Percentiles rank a stretch among this genome's conserved stretches.
Evolutionary conservation across 2,329 filamentous ascomycete species (phyloP).

Genomic region (Diplodia seriata): DNA sequence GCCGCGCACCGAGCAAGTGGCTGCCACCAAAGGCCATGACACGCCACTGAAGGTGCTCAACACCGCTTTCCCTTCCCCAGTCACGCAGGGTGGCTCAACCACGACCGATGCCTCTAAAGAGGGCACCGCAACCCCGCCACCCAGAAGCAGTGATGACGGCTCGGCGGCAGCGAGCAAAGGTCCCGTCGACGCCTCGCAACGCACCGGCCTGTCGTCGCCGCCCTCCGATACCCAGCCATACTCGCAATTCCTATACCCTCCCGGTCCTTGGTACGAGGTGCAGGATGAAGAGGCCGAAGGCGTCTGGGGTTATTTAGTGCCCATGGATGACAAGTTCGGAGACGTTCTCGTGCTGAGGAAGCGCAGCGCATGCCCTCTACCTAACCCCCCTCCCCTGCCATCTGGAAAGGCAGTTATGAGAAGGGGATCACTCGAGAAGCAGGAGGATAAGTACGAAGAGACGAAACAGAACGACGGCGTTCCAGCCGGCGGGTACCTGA

Average conservation of each 20-base stretch:
- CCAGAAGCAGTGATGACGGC: slow-evolving; percentile 50
- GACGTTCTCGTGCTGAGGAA: slow-evolving; percentile 76
- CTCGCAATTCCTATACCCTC: slow-evolving; percentile 80
- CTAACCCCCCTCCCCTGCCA: slow-evolving; percentile 49
- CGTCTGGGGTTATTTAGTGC: slow-evolving; percentile 95
- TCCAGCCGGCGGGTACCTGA: slow-evolving; percentile 82
- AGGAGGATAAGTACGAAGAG: slow-evolving; percentile 68
- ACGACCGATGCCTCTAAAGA: slow-evolving; percentile 69
- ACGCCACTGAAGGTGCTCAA: slow-evolving; percentile 56
- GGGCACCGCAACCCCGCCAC: slow-evolving; percentile 71
- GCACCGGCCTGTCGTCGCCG: slow-evolving; percentile 63
- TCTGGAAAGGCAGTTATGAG: slow-evolving; percentile 54
- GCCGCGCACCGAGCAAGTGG: slow-evolving; percentile 61
- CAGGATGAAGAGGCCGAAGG: slow-evolving; percentile 83
- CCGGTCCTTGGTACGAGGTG: slow-evolving; percentile 79
- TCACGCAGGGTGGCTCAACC: slow-evolving; percentile 72
- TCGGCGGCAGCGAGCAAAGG: slow-evolving; percentile 26
- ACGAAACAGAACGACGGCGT: slow-evolving; percentile 59
- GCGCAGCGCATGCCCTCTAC: slow-evolving; percentile 71
- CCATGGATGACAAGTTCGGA: slow-evolving; percentile 74
- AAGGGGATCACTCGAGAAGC: slow-evolving; percentile 62
- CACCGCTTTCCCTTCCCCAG: slow-evolving; percentile 76
- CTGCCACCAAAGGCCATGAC: slow-evolving; percentile 40
- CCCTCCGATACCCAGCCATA: slow-evolving; percentile 79
- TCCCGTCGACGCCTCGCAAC: slow-evolving; percentile 37